These are phyloP conservation scores for Talaromyces stipitatus DNA, from an alignment of 495 filamentous ascomycete genomes.

Conservation along the genomic window DNA sequence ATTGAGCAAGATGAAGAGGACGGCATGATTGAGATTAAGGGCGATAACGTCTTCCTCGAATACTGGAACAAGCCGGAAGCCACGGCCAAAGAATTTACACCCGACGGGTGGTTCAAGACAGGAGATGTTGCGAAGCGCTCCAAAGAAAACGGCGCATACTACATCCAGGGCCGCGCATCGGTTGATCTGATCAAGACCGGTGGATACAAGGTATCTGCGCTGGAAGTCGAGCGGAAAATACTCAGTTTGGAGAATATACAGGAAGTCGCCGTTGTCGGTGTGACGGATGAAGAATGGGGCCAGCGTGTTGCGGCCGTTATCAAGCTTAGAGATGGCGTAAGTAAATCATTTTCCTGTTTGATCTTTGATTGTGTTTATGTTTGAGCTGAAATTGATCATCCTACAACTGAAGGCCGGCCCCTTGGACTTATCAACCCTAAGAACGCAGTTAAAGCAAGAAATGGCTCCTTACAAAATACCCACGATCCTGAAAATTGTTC, in stretches of 20 bases:
- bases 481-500: constrained; percentile 34
- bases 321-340: constrained; percentile 31
- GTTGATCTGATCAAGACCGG: constrained; percentile 41
- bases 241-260: constrained; percentile 26
- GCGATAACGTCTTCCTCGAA: constrained; percentile 35
- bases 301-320: constrained; percentile 37
- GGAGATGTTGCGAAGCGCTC: constrained; percentile 34
- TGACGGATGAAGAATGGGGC: constrained; percentile 38
- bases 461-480: constrained; percentile 44
- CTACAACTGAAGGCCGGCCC: constrained; percentile 15
- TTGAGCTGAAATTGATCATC: no score
- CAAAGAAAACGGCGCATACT: constrained; percentile 31
- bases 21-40: constrained; percentile 40
- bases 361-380: background rate
- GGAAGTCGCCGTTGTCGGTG: constrained; percentile 36
- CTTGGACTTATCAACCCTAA: constrained; percentile 26
- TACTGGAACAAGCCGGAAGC: constrained; percentile 38
- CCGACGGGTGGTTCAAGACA: constrained; percentile 42
- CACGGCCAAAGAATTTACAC: constrained; percentile 33
- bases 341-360: constrained; percentile 6
- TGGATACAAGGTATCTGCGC: constrained; percentile 38
- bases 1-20: constrained; percentile 27
- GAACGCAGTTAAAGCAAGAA: constrained; percentile 30
- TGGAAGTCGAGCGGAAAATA: constrained; percentile 39
- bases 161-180: constrained; percentile 37